Conservation (phyloP, 164 flowering plant genomes). For the Dillenia turbinata region DNA sequence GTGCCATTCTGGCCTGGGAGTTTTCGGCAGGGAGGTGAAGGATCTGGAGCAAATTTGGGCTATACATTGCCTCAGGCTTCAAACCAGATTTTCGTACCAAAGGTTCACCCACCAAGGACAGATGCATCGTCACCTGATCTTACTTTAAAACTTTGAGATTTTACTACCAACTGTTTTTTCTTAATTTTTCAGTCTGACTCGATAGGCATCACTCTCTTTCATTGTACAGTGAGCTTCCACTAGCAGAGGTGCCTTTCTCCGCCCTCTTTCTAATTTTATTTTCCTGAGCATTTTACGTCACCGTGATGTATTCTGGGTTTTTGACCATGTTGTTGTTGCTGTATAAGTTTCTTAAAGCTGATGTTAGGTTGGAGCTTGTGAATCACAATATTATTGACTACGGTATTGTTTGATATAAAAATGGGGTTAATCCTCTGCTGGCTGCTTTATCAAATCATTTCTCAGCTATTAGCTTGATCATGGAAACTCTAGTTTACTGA, state of each 20-base stretch:
- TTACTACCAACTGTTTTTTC: conserved; percentile 1
- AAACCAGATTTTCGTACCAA: conserved; percentile 23
- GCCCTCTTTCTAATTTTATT: neutral
- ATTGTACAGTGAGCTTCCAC: conserved; percentile 32
- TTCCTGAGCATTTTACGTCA: no score
- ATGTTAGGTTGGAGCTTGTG: no score
- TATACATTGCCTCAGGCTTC: conserved; percentile 23
- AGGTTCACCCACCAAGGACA: conserved; percentile 25
- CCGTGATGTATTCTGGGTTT: no score
- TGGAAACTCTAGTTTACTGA: no score
- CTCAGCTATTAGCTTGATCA: no score
- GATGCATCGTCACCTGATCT: conserved; percentile 58
- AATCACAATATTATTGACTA: no score
- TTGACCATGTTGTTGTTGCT: no score
- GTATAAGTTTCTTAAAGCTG: no score
- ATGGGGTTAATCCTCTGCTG: no score
- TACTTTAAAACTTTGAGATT: conserved; percentile 52
- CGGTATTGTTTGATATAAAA: no score
- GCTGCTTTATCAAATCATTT: no score
- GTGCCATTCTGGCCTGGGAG: conserved; percentile 78
- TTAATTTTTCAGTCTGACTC: neutral
- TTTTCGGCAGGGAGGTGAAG: conserved; percentile 42
- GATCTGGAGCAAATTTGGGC: conserved; percentile 6
- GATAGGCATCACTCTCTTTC: neutral
- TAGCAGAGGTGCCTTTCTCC: conserved; percentile 4